Evolutionary conservation across 2,329 filamentous ascomycete species (phyloP), one percentile per base, ranked within the genome.

Genomic region (Triangularia verruculosa): DNA sequence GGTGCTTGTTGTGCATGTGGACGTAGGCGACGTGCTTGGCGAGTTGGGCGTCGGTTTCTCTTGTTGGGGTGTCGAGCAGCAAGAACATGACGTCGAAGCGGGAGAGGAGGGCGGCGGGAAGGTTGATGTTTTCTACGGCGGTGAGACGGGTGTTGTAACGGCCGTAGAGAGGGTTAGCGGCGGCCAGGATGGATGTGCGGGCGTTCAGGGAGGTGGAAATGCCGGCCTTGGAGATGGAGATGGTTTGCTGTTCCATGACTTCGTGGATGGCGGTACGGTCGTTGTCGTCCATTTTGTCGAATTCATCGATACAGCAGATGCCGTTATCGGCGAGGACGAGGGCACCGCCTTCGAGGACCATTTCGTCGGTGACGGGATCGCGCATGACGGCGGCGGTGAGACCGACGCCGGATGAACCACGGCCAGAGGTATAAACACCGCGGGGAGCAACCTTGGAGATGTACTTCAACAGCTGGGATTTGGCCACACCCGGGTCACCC

Each of bases 401-500:
- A 86, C 90, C 90, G 60, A 93, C 90, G 73, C 90, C 90, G 75
- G 88, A 91, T 79, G 88, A 91, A 75, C 90, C 90, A 70, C 90
- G 89, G 66, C 90, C 90, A 3, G 90, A 91, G 4, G 90, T 93
- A 78, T 93, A 93, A 12, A 93, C 89, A 71, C 93, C 93, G 67
- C 95, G 91, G 66, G 95, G 95, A 1, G 95, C 94, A 28, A 99
- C 95, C 80, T 99, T 98, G 69, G 93, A 92, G 74, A 99, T 98
- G 77, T 99, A 99, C 79, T 97, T 98, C 69, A 99, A 85, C 69
- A 99, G 81, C 80, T 99, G 95, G 39, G 95, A 99, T 80, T 99
- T 99, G 80, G 95, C 95, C 74, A 99, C 95, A 92, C 95, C 95
- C 75, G 95, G 95, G 74, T 99, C 95, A 83, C 95, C 95, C 95